Evolutionary conservation across 306 rosid species (phyloP), one percentile per base, ranked within the genome.

Genomic region (Aeschynomene evenia): DNA sequence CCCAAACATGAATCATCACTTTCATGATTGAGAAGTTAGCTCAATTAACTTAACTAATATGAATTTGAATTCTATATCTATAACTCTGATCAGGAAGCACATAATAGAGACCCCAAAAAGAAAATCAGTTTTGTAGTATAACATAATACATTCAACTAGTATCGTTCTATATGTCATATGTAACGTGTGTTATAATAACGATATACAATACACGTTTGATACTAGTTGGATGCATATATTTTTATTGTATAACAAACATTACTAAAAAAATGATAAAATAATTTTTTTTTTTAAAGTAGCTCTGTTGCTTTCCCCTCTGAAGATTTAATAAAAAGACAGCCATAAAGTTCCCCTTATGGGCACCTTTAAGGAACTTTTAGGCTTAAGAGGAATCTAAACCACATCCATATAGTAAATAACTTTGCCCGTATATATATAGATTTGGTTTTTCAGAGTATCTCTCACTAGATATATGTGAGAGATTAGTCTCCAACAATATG

Each of bases 1-100:
- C 75, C 69, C 54, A 57, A 19, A 40, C 48, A 37, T n/a, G 76
- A 77, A 67, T 67, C 40, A 57, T 58, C 85, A 57, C 70, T 40
- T 16, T 79, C 85, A 76, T 73, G 58, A 73, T 67, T 77, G 72
- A 29, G 48, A 58, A 29, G 20, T 29, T 18, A 5, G 18, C 31
- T 12, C 24, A 14, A 37, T 59, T 63, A 75, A 66, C 31, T 12
- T 19, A 14, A 37, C 51, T 63, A 75, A 66, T 54, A 21, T 64
- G 72, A 42, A 43, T 31, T 49, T 46, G 61, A 56, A 33, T 45
- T 4, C 20, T 43, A 42, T 12, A 13, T 33, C 39, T 15, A 42
- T 48, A 28, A 28, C 18, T n/a, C 24, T 4, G 0, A 13, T n/a
- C n/a, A 6, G 23, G 19, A 4, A 16, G 0, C 19, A 4, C 20